Evolutionary conservation across 345 rosid species (phyloP).

Genomic region (Arabidopsis suecica): DNA sequence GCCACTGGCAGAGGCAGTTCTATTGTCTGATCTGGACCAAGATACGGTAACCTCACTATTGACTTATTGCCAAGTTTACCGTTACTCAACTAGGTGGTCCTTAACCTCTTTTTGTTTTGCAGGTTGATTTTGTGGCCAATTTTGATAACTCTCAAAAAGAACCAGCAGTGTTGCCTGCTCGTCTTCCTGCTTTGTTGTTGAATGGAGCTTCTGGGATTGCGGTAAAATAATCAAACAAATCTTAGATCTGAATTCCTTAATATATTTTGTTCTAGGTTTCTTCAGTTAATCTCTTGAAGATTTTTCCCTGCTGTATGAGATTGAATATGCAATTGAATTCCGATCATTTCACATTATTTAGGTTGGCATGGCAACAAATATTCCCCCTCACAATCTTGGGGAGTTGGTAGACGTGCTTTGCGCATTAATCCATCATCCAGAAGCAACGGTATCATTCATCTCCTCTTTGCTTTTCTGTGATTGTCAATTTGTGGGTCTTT

Average conservation of each 20-base stretch:
- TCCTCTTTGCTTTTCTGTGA: slow-evolving; percentile 19
- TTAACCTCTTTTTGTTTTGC: slow-evolving; percentile 39
- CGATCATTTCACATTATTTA: slow-evolving; percentile 38
- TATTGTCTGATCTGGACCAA: slow-evolving; percentile 83
- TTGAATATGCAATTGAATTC: slow-evolving; percentile 23
- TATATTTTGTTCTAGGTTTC: slow-evolving; percentile 7
- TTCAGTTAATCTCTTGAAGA: background rate
- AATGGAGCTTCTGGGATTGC: slow-evolving; percentile 99
- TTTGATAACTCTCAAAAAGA: slow-evolving; percentile 92
- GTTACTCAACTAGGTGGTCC: background rate
- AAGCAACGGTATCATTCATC: slow-evolving; percentile 66
- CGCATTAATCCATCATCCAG: slow-evolving; percentile 88
- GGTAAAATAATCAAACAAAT: slow-evolving; percentile 50
- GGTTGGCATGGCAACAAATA: slow-evolving; percentile 99
- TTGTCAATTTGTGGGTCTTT: slow-evolving; percentile 23
- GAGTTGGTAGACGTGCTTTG: slow-evolving; percentile 96
- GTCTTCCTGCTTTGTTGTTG: slow-evolving; percentile 82
- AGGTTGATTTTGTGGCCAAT: slow-evolving; percentile 96
- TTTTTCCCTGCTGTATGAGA: slow-evolving; percentile 8
- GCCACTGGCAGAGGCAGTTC: slow-evolving; percentile 86
- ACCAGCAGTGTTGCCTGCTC: slow-evolving; percentile 91
- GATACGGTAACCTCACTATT: slow-evolving; percentile 65
- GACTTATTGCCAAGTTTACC: slow-evolving; percentile 4
- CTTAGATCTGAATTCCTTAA: slow-evolving; percentile 3
- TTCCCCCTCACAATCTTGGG: slow-evolving; percentile 98